A percentile compares a stretch with the other conserved stretches of the same genome.
phyloP scores from a whole-genome alignment of 2,329 filamentous ascomycete species.

The Chalaropsis ovoidea region DNA sequence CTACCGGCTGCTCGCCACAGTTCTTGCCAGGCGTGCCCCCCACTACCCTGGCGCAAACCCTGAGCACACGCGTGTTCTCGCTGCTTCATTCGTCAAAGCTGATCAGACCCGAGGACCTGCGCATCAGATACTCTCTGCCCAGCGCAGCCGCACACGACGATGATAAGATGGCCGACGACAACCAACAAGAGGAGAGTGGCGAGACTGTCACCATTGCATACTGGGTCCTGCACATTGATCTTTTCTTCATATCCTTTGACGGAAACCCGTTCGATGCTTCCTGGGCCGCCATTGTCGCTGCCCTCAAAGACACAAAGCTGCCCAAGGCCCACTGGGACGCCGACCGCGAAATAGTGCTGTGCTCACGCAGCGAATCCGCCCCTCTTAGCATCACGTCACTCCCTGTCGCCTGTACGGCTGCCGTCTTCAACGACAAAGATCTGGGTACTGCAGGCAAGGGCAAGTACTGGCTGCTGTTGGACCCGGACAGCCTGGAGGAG shows the following conservation, averaged over 20 bases:
- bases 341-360: conserved; percentile 69
- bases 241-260: conserved; percentile 88
- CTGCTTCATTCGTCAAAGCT: conserved; percentile 63
- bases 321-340: conserved; percentile 74
- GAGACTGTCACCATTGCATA: conserved; percentile 61
- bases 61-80: conserved; percentile 69
- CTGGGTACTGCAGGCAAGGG: conserved; percentile 29
- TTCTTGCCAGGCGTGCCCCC: conserved; percentile 79
- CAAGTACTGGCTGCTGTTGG: conserved; percentile 66
- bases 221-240: conserved; percentile 90
- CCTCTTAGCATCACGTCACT: conserved; percentile 52
- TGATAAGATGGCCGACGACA: conserved; percentile 34
- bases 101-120: conserved; percentile 56
- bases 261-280: conserved; percentile 87
- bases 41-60: conserved; percentile 66
- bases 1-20: conserved; percentile 77
- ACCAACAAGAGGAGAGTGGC: conserved; percentile 33
- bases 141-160: conserved; percentile 39
- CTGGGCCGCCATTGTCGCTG: conserved; percentile 75
- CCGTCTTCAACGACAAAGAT: conserved; percentile 55
- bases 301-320: conserved; percentile 64
- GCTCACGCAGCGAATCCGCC: conserved; percentile 49
- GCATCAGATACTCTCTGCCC: conserved; percentile 51
- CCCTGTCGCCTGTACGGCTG: conserved; percentile 68
- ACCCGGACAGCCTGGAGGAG: conserved; percentile 88